A percentile compares a stretch with the other conserved stretches of the same genome.
phyloP scores from a whole-genome alignment of 2,329 filamentous ascomycete species.

The Juglanconis oblonga region DNA sequence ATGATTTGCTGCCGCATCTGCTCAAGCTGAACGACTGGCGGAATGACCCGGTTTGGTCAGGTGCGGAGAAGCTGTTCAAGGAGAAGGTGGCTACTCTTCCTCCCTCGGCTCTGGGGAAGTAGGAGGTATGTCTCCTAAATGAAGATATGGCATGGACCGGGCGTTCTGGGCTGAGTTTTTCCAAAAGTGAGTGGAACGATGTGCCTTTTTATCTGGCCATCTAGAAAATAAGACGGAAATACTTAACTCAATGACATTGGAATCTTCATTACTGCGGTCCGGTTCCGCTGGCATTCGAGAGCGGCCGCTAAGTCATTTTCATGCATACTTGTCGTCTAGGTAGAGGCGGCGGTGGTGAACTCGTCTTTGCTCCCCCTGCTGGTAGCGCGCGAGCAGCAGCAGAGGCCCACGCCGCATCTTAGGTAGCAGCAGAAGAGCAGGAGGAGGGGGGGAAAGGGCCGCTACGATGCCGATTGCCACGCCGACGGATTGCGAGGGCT shows the following conservation, averaged over 20 bases:
- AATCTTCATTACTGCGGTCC: background rate
- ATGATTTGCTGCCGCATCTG: constrained; percentile 73
- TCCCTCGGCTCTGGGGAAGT: constrained; percentile 18
- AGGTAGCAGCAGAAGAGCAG: background rate
- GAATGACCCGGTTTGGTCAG: constrained; percentile 74
- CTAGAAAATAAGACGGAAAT: background rate
- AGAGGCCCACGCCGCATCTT: background rate
- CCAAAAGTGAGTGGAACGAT: background rate
- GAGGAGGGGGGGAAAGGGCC: background rate
- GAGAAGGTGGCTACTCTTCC: constrained; percentile 65
- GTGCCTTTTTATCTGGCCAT: background rate
- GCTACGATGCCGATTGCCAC: background rate
- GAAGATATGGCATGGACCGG: constrained; percentile 8
- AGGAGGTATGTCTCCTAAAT: background rate
- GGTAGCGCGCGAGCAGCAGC: no score
- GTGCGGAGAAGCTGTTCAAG: constrained; percentile 79
- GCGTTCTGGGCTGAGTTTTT: constrained; percentile 12
- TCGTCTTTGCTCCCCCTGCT: no score
- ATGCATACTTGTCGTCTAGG: no score
- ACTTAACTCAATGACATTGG: background rate
- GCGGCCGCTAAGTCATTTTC: background rate
- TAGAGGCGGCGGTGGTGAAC: no score
- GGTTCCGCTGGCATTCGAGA: background rate
- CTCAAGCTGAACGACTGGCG: constrained; percentile 73
- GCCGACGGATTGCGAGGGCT: background rate